Conservation (phyloP, 139 green algal species). For the Trebouxia sp. region DNA sequence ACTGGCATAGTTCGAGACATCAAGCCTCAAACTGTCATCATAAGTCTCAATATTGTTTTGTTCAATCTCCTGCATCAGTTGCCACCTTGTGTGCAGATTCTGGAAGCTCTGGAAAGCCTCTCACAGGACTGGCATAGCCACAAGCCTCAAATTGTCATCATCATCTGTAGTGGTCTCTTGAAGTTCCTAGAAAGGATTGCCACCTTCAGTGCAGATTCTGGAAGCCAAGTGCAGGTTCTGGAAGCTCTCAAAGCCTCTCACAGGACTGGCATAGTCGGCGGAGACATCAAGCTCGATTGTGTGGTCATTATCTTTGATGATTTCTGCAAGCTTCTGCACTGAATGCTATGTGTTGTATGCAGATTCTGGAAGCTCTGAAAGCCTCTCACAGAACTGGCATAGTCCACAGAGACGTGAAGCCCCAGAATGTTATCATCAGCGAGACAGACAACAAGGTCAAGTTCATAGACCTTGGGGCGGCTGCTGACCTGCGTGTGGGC, state of each 20-base stretch:
- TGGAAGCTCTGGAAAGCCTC: too few species aligned
- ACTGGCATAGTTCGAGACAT: too few species aligned
- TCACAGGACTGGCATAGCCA: too few species aligned
- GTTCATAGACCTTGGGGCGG: constrained; percentile 91
- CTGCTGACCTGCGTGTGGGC: constrained; percentile 85
- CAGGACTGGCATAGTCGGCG: too few species aligned
- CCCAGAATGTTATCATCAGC: constrained; percentile 86
- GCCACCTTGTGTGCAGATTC: constrained; percentile 56
- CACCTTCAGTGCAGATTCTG: background rate
- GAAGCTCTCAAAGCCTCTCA: too few species aligned
- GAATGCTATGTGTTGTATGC: constrained; percentile 16
- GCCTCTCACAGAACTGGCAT: constrained; percentile 71
- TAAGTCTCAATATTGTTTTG: too few species aligned
- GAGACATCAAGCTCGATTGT: too few species aligned
- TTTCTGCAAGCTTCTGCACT: background rate
- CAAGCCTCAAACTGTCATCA: too few species aligned
- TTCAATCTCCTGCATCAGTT: background rate
- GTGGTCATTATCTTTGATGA: too few species aligned
- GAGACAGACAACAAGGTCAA: constrained; percentile 58
- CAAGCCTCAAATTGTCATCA: too few species aligned
- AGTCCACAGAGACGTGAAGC: constrained; percentile 93
- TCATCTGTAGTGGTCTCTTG: too few species aligned
- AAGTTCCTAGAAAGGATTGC: too few species aligned
- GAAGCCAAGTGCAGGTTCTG: constrained; percentile 32
- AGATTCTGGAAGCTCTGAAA: constrained; percentile 75